Base-by-base conservation (phyloP, 768 basidiomycete genomes). In the Tricholoma terreum region DNA sequence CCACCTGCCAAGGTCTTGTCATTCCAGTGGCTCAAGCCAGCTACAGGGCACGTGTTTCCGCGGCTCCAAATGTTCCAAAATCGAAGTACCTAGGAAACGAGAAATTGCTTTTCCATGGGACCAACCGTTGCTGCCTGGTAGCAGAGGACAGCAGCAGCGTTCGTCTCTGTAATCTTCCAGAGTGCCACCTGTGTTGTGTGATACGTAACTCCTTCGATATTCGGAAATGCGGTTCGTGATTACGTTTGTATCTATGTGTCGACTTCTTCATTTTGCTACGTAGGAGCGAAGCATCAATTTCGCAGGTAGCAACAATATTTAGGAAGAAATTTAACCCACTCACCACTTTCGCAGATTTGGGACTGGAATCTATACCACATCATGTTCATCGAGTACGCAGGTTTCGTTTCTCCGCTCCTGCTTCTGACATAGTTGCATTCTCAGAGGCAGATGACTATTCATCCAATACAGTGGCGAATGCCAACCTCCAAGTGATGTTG, bases 391-490 rank as follows among this genome's bases (percentile, higher is more conserved):
- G 6, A 88, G 86, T 86, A 62, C 49, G 79, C 71, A 17, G 43
- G 17, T 42, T 48, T 17, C 21, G 4, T 34, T 34, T 27, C 35
- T 12, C 0, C 12, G n/a, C 10, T 34, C 0, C 10, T 48, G 27
- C 56, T 19, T 45, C 43, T 57, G 40, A 43, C 34, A 58, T 52
- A 34, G 21, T 21, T 31, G 40, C 7, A 27, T 10, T 31, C 30
- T 14, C 58, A 87, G 86, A 87, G 67, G 86, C 87, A 33, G 85
- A 88, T 57, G 86, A 87, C 63, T 89, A 88, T 63, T 69, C 74
- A 19, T 58, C 65, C 45, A 85, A 79, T 60, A 65, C 70, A 11
- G 73, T 78, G 19, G 68, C 75, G 45, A 66, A 71, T 27, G 74
- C 79, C 6, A 65, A 67, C 14, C 73, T 78, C 53, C 80, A 83